Percentiles rank a stretch among this genome's conserved stretches.
phyloP scores from a whole-genome alignment of 139 green algal species.

The Chlorella vulgaris region DNA sequence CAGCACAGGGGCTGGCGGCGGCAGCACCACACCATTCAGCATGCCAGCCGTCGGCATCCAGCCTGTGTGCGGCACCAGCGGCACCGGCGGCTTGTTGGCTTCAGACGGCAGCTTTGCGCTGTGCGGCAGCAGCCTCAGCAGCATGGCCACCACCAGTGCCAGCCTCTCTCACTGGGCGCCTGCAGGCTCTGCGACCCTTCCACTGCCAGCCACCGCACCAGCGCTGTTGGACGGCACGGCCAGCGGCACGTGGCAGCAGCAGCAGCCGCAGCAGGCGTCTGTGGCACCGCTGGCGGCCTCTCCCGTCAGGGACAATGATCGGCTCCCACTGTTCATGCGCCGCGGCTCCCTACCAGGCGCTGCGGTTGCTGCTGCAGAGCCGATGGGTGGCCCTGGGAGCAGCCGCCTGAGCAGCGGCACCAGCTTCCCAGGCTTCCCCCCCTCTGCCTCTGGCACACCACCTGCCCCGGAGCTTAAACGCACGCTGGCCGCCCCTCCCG shows the following conservation, averaged over 20 bases:
- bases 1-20: neutral
- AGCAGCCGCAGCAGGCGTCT: no score
- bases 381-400: neutral
- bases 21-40: neutral
- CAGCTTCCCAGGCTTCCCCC: constrained; percentile 25
- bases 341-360: constrained; percentile 1
- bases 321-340: constrained; percentile 23
- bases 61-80: neutral
- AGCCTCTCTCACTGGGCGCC: constrained; percentile 17
- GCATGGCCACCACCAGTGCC: constrained; percentile 8
- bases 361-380: neutral
- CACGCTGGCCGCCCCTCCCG: constrained; percentile 5
- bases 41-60: neutral
- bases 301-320: constrained; percentile 11
- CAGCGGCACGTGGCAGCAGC: constrained; percentile 1
- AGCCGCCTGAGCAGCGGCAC: neutral
- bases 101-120: neutral
- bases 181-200: neutral
- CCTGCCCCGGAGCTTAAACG: constrained; percentile 24
- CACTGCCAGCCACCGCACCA: neutral
- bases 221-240: neutral
- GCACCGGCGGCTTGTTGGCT: neutral
- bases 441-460: constrained; percentile 3
- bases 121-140: constrained; percentile 6
- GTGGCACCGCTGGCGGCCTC: neutral